These are phyloP conservation scores for Ustilago lituana DNA, from an alignment of 1,284 basidiomycete species.

Conservation along the genomic window DNA sequence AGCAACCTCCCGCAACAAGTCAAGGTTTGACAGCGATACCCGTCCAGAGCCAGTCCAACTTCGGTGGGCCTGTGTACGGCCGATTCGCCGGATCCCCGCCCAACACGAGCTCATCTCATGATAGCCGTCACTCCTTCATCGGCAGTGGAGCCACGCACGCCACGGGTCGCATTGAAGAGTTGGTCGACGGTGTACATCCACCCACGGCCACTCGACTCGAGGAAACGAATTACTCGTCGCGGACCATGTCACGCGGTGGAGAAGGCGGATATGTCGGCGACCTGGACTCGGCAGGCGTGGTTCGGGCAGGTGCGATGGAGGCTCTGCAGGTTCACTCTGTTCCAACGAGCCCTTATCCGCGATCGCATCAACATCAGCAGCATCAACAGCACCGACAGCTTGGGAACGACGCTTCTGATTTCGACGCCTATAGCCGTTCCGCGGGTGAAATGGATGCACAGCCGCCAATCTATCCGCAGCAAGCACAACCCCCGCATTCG, in stretches of 20 bases:
- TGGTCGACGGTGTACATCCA: conserved; percentile 18
- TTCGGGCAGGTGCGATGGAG: conserved; percentile 12
- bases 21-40: conserved; percentile 33
- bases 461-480: conserved; percentile 19
- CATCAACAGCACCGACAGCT: conserved; percentile 12
- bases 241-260: conserved; percentile 30
- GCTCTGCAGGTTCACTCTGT: conserved; percentile 17
- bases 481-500: conserved; percentile 6
- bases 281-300: conserved; percentile 30
- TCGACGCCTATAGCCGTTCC: conserved; percentile 13
- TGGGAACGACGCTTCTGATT: neutral
- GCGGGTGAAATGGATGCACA: conserved; percentile 11
- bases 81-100: conserved; percentile 34
- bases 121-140: conserved; percentile 36
- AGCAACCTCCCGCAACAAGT: conserved; percentile 39
- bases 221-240: conserved; percentile 21
- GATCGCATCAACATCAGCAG: conserved; percentile 5
- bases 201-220: conserved; percentile 17
- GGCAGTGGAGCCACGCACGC: conserved; percentile 1
- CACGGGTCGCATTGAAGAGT: conserved; percentile 21
- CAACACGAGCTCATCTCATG: conserved; percentile 38
- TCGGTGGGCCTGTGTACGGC: conserved; percentile 18
- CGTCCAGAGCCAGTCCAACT: conserved; percentile 29
- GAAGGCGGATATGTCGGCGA: conserved; percentile 25
- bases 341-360: conserved; percentile 32